Percentiles rank a stretch among this genome's conserved stretches.
phyloP scores from a whole-genome alignment of 257 asterid species.

The Verbena officinalis region DNA sequence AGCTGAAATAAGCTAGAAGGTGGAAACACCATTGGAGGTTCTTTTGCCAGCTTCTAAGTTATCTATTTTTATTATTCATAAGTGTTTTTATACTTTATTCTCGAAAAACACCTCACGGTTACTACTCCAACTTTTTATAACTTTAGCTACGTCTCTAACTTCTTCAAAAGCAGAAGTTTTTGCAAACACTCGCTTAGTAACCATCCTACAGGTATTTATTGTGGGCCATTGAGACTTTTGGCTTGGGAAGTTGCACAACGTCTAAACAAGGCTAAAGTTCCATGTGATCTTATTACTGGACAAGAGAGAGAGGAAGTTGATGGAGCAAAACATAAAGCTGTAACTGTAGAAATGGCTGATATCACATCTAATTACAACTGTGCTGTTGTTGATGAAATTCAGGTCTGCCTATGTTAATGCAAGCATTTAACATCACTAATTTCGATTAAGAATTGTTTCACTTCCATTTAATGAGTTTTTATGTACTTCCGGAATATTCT shows the following conservation, averaged over 20 bases:
- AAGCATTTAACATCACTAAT: slow-evolving; percentile 2
- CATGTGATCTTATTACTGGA: slow-evolving; percentile 93
- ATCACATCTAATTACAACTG: slow-evolving; percentile 66
- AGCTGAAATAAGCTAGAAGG: too few species aligned
- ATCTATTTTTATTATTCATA: too few species aligned
- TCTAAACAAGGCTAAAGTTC: slow-evolving; percentile 84
- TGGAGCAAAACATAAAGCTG: slow-evolving; percentile 87
- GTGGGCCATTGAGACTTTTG: slow-evolving; percentile 97
- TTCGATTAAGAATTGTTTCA: neutral
- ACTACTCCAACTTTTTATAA: too few species aligned
- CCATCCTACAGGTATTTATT: slow-evolving; percentile 66
- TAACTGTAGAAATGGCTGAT: slow-evolving; percentile 96
- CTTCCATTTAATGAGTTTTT: slow-evolving; percentile 12
- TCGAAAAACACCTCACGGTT: too few species aligned
- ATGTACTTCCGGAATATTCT: neutral
- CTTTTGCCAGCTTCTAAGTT: too few species aligned
- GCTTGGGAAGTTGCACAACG: slow-evolving; percentile 98
- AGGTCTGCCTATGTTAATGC: slow-evolving; percentile 50
- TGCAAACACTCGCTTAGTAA: neutral
- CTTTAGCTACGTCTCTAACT: too few species aligned
- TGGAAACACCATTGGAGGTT: too few species aligned
- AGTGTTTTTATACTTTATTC: too few species aligned
- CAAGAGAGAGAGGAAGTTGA: slow-evolving; percentile 91
- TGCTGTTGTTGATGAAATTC: slow-evolving; percentile 97
- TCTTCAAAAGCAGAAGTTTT: too few species aligned